These are phyloP conservation scores for Colletotrichum gloeosporioides DNA, from an alignment of 2,329 filamentous ascomycete genomes.

Conservation along the genomic window DNA sequence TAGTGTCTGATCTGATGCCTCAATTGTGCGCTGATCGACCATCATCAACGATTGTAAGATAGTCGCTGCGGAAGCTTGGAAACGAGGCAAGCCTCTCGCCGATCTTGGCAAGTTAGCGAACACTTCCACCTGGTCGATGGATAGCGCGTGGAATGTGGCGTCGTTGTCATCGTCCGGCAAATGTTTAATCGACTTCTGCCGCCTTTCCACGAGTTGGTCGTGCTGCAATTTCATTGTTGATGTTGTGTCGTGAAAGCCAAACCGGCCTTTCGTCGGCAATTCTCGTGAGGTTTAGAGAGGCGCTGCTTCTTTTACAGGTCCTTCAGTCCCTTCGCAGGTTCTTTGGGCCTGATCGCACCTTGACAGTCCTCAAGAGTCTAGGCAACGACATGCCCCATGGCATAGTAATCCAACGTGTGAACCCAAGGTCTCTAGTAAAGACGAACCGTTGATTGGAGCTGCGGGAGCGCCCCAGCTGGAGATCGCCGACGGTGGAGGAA, in stretches of 20 bases:
- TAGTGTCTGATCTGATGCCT: background rate
- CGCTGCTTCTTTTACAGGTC: background rate
- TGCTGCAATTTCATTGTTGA: background rate
- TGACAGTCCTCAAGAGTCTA: background rate
- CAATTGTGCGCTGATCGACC: background rate
- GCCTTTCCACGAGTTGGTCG: background rate
- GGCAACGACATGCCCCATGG: background rate
- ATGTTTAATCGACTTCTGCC: background rate
- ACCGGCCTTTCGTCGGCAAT: background rate
- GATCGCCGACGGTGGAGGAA: slow-evolving; percentile 9
- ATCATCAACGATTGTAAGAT: background rate
- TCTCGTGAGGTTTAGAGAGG: background rate
- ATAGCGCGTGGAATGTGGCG: slow-evolving; percentile 2
- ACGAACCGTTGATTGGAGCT: slow-evolving; percentile 3
- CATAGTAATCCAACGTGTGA: background rate
- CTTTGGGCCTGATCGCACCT: background rate
- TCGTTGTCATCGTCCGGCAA: background rate
- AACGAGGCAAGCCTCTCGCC: background rate
- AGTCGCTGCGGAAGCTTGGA: background rate
- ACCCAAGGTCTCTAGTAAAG: background rate
- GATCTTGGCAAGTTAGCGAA: background rate
- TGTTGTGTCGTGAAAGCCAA: background rate
- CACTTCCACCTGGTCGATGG: background rate
- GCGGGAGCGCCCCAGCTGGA: background rate
- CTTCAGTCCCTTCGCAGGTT: background rate